phyloP scores from a whole-genome alignment of 1,284 basidiomycete species.

The Rhizoctonia solani region DNA sequence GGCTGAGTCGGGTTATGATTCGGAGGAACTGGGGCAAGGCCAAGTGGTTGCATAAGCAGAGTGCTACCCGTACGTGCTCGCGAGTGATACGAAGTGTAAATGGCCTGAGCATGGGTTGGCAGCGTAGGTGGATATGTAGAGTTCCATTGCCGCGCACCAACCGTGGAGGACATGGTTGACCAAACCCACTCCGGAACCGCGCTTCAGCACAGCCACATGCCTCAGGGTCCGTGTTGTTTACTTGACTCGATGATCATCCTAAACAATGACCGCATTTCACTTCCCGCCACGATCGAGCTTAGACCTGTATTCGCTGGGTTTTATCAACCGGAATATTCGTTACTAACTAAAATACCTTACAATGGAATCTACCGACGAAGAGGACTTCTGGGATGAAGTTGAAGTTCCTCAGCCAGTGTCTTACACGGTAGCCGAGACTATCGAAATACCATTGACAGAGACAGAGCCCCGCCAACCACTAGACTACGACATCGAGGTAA shows the following conservation, averaged over 20 bases:
- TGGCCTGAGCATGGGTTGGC: slow-evolving; percentile 60
- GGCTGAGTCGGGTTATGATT: slow-evolving; percentile 33
- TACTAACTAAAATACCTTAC: background rate
- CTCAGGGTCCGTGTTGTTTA: slow-evolving; percentile 10
- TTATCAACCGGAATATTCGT: no score
- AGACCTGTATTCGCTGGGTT: background rate
- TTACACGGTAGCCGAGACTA: background rate
- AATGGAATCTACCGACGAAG: slow-evolving; percentile 29
- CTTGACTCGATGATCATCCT: slow-evolving; percentile 7
- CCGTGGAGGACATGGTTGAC: slow-evolving; percentile 12
- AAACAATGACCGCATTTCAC: slow-evolving; percentile 10
- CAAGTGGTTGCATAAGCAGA: slow-evolving; percentile 88
- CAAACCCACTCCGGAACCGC: background rate
- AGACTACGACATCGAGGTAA: slow-evolving; percentile 31
- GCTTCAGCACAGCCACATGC: slow-evolving; percentile 16
- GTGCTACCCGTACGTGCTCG: slow-evolving; percentile 92
- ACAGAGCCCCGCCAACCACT: slow-evolving; percentile 6
- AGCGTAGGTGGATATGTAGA: slow-evolving; percentile 7
- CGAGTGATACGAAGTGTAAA: slow-evolving; percentile 84
- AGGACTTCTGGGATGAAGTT: slow-evolving; percentile 30
- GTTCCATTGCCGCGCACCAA: slow-evolving; percentile 15
- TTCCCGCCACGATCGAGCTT: slow-evolving; percentile 16
- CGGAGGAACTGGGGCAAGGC: slow-evolving; percentile 44
- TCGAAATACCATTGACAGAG: slow-evolving; percentile 27
- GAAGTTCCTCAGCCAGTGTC: slow-evolving; percentile 17